Evolutionary conservation across 352 stramenopile species (phyloP).

Genomic region (Lagenidium giganteum): DNA sequence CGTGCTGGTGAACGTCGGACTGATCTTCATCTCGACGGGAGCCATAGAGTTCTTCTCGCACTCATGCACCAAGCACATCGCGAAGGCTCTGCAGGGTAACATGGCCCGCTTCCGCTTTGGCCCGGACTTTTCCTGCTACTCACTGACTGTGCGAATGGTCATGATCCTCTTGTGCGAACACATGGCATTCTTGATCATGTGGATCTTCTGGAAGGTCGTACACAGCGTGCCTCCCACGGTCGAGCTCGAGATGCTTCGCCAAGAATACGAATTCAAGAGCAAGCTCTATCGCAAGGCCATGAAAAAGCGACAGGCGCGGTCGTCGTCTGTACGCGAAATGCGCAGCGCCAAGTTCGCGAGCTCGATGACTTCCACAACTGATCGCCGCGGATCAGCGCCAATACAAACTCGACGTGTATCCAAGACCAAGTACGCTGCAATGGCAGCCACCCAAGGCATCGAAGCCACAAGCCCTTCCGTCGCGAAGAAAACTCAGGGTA

Average conservation of each 20-base stretch:
- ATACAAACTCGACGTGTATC: too few relatives aligned
- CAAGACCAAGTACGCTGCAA: too few relatives aligned
- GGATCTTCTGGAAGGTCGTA: constrained; percentile 63
- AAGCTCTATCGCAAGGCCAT: constrained; percentile 48
- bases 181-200: constrained; percentile 46
- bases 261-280: constrained; percentile 74
- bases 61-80: constrained; percentile 45
- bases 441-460: too few relatives aligned
- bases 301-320: constrained; percentile 8
- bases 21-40: constrained; percentile 76
- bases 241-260: constrained; percentile 57
- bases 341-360: constrained; percentile 3
- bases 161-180: constrained; percentile 80
- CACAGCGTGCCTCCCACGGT: constrained; percentile 53
- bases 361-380: too few relatives aligned
- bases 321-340: background rate
- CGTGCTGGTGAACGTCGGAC: constrained; percentile 70
- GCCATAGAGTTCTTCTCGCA: constrained; percentile 70
- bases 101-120: constrained; percentile 66
- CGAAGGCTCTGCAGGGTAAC: constrained; percentile 43
- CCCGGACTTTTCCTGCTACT: constrained; percentile 71
- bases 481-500: constrained; percentile 11
- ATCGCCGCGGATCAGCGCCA: too few relatives aligned
- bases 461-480: too few relatives aligned
- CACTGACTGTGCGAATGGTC: constrained; percentile 67